Base-by-base conservation (phyloP, 2,329 filamentous ascomycete species). In the Xylaria arbuscula region DNA sequence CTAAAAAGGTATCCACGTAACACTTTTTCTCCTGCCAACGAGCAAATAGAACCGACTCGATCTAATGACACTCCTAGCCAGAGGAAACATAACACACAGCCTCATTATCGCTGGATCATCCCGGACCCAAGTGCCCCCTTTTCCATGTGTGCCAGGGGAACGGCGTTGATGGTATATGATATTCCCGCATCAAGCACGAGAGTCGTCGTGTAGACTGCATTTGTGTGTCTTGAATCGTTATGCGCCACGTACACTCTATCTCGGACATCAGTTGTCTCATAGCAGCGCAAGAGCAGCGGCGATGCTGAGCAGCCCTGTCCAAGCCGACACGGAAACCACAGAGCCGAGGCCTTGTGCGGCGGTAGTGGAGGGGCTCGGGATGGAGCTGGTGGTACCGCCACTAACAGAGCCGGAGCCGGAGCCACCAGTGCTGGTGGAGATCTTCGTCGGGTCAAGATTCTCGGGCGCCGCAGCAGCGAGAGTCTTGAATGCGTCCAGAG, bases 401-500 rank as follows among this genome's bases (percentile, higher is more conserved):
- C 38, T 40, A 4, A 42, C 45, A 15, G 47, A 40, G 11, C 57
- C 50, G 17, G 57, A 15, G 24, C 65, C 47, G 40, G 28, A 28
- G 28, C 28, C 28, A 5, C 28, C 28, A 28, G 50, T 34, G 55
- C 60, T 68, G 45, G 63, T 68, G 66, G 72, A 73, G 61, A 77
- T 75, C 42, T 45, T 53, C 28, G 62, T 63, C 64, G 76, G 76
- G 42, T 80, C 78, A 10, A 79, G 69, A 66, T 80, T 78, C 48
- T 74, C 78, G 38, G 75, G 69, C 3, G 76, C 77, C 10, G 61
- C 32, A 40, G 77, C 73, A 34, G 85, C 83, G 40, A 80, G 69
- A 2, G 70, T 53, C 78, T 82, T 83, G 83, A 86, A 88, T 72
- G 81, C 80, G 2, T 79, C 76, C 15, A 90, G 81, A 40, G 86